Evolutionary conservation across 768 basidiomycete genomes (phyloP).

Genomic region (Chalciporus chontae): DNA sequence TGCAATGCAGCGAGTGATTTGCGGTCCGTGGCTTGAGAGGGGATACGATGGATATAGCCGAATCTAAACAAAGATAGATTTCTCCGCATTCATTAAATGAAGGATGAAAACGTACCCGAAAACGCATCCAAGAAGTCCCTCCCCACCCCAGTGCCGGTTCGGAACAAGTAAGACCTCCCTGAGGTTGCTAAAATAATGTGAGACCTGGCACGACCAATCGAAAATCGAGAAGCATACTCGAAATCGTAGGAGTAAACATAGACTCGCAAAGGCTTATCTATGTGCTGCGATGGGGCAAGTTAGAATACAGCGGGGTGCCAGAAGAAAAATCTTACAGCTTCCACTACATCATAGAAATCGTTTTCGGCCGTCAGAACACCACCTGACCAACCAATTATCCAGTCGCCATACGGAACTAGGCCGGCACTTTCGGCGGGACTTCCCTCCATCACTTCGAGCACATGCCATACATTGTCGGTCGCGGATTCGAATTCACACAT

Average conservation of each 20-base stretch:
- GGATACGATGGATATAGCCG: constrained; percentile 91
- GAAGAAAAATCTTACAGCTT: constrained; percentile 57
- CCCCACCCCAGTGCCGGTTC: constrained; percentile 96
- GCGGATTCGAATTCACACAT: constrained; percentile 89
- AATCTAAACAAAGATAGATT: constrained; percentile 47
- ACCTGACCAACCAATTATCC: constrained; percentile 89
- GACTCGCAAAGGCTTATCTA: constrained; percentile 89
- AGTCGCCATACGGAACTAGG: constrained; percentile 84
- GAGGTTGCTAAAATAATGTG: constrained; percentile 57
- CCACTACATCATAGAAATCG: constrained; percentile 95
- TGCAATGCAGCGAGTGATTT: constrained; percentile 54
- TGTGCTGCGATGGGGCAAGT: constrained; percentile 53
- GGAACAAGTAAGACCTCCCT: constrained; percentile 93
- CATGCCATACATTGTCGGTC: constrained; percentile 96
- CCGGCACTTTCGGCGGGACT: constrained; percentile 96
- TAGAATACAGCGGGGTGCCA: constrained; percentile 1
- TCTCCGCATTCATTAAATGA: background rate
- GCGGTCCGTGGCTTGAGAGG: constrained; percentile 63
- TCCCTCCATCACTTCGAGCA: constrained; percentile 93
- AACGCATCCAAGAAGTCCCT: constrained; percentile 91
- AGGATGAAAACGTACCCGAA: constrained; percentile 66
- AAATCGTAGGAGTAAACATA: constrained; percentile 98
- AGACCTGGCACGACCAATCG: constrained; percentile 3
- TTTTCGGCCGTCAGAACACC: constrained; percentile 87
- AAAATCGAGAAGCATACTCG: constrained; percentile 56